Evolutionary conservation across 2,329 filamentous ascomycete genomes (phyloP).

Genomic region (Fusarium euwallaceae): DNA sequence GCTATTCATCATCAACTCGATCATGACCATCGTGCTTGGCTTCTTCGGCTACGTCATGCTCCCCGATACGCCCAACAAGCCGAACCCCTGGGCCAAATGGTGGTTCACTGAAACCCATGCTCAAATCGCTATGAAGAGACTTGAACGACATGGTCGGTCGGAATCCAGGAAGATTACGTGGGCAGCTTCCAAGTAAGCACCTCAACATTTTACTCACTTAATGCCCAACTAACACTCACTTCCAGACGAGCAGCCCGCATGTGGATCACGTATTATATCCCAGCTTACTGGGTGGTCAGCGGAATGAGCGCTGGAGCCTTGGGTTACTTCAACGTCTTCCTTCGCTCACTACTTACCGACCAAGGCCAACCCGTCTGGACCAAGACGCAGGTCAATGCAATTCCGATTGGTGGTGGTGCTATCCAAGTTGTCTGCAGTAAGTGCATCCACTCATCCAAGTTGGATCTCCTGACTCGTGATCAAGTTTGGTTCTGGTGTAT

Average conservation of each 20-base stretch:
- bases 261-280: background rate
- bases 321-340: background rate
- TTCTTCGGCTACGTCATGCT: slow-evolving; percentile 5
- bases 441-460: background rate
- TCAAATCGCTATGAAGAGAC: background rate
- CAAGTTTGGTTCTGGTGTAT: slow-evolving; percentile 1
- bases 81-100: background rate
- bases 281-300: background rate
- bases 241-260: background rate
- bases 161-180: background rate
- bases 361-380: background rate
- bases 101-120: background rate
- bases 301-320: background rate
- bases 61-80: background rate
- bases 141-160: background rate
- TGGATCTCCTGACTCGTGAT: background rate
- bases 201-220: background rate
- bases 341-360: background rate
- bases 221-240: background rate
- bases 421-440: background rate
- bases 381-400: background rate
- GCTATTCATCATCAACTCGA: background rate
- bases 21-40: background rate
- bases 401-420: background rate
- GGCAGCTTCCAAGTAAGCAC: background rate